These are phyloP conservation scores for Aspergillus pseudonomiae DNA, from an alignment of 2,329 filamentous ascomycete genomes.

Conservation along the genomic window DNA sequence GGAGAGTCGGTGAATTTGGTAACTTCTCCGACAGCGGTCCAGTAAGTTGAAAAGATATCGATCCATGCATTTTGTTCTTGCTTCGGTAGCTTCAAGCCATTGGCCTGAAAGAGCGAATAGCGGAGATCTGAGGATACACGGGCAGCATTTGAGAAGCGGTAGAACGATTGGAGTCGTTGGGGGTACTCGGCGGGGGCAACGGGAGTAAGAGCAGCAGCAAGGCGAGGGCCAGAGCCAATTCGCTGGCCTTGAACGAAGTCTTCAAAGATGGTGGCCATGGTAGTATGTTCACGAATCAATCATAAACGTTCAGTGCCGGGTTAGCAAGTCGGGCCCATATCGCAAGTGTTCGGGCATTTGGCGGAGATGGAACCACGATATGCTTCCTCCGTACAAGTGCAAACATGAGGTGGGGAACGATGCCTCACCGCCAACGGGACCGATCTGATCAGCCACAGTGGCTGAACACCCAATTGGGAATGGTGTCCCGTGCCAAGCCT, in stretches of 20 bases:
- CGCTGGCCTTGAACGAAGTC: constrained; percentile 73
- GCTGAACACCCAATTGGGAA: constrained; percentile 25
- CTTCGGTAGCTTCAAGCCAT: constrained; percentile 58
- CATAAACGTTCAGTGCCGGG: not conserved
- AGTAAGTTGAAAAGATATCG: constrained; percentile 81
- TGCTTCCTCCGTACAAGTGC: not conserved
- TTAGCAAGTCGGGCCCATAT: not conserved
- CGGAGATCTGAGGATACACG: constrained; percentile 71
- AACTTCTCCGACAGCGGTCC: constrained; percentile 78
- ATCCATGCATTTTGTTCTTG: constrained; percentile 80
- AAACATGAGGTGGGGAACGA: constrained; percentile 20
- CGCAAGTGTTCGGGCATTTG: not conserved
- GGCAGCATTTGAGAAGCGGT: constrained; percentile 68
- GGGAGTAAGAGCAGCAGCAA: constrained; percentile 77
- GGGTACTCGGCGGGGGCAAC: constrained; percentile 64
- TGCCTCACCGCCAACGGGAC: constrained; percentile 10
- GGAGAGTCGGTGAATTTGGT: constrained; percentile 63
- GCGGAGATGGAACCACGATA: not conserved
- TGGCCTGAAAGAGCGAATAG: constrained; percentile 67
- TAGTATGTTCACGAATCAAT: constrained; percentile 17
- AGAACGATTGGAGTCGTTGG: constrained; percentile 69
- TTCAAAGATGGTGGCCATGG: constrained; percentile 73
- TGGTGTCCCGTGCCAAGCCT: constrained; percentile 30
- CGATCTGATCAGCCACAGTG: constrained; percentile 19
- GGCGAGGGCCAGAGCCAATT: constrained; percentile 67